A percentile compares a stretch with the other conserved stretches of the same genome.
Evolutionary conservation across 2,329 filamentous ascomycete species (phyloP).

Genomic region (Elsinoe perseae): DNA sequence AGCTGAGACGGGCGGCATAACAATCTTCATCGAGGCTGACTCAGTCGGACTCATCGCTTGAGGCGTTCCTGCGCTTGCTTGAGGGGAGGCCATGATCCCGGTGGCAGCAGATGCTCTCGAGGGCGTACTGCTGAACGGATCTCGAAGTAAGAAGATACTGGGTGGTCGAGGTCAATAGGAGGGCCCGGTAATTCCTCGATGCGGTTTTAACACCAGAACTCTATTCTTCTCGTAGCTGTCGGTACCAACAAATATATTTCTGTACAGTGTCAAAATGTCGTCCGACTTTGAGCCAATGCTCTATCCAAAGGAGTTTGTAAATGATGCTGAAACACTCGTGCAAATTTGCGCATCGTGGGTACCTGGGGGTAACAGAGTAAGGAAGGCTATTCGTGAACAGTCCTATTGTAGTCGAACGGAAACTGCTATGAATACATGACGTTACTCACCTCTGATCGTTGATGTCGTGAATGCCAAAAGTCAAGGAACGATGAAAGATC

Average conservation of each 20-base stretch:
- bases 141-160: too few relatives aligned
- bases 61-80: neutral
- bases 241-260: neutral
- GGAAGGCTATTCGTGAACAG: neutral
- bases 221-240: neutral
- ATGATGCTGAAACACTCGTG: neutral
- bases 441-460: neutral
- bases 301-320: neutral
- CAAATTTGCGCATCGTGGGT: neutral
- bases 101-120: neutral
- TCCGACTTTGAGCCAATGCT: neutral
- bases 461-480: neutral
- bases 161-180: too few relatives aligned
- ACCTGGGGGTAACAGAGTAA: neutral
- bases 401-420: neutral
- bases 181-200: neutral
- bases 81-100: neutral
- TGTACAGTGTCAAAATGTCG: neutral
- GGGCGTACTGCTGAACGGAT: too few relatives aligned
- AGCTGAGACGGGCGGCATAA: neutral
- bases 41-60: neutral
- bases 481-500: constrained; percentile 15
- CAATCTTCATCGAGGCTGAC: neutral
- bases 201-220: too few relatives aligned
- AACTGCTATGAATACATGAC: neutral